Evolutionary conservation across 108 stramenopile species (phyloP).

Genomic region (Stephanodiscus triporus): DNA sequence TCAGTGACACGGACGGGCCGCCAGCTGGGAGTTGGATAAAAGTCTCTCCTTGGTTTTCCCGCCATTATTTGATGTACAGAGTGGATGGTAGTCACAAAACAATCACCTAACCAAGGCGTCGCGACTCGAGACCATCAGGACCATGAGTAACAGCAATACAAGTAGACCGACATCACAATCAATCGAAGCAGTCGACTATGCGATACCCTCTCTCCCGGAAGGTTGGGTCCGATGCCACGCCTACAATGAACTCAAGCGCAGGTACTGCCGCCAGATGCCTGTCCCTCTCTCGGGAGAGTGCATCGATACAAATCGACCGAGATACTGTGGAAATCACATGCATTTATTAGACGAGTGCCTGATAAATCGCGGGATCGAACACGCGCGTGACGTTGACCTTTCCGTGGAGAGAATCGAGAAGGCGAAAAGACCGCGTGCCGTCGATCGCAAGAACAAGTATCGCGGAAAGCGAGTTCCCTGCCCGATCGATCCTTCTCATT

Average conservation of each 20-base stretch:
- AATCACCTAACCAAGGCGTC: too few relatives aligned
- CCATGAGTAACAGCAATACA: not conserved
- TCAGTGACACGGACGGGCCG: too few relatives aligned
- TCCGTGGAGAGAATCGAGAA: slow-evolving; percentile 7
- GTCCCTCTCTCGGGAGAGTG: slow-evolving; percentile 14
- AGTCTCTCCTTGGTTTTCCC: too few relatives aligned
- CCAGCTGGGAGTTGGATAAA: too few relatives aligned
- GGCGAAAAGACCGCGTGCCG: slow-evolving; percentile 10
- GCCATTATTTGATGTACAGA: too few relatives aligned
- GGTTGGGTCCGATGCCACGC: slow-evolving; percentile 82
- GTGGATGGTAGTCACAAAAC: too few relatives aligned
- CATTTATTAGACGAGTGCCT: slow-evolving; percentile 50
- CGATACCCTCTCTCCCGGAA: slow-evolving; percentile 42
- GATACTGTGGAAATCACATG: slow-evolving; percentile 46
- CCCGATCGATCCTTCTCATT: slow-evolving; percentile 84
- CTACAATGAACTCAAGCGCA: slow-evolving; percentile 56
- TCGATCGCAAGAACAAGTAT: slow-evolving; percentile 7
- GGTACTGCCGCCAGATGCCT: slow-evolving; percentile 72
- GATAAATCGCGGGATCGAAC: slow-evolving; percentile 46
- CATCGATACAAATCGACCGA: slow-evolving; percentile 19
- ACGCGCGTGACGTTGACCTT: not conserved
- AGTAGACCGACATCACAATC: not conserved
- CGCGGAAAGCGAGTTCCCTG: slow-evolving; percentile 80
- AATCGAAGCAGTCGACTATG: not conserved
- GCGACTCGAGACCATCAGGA: too few relatives aligned